A percentile compares a stretch with the other conserved stretches of the same genome.
phyloP scores from a whole-genome alignment of 148 eudicot species.

The Camellia japonica region DNA sequence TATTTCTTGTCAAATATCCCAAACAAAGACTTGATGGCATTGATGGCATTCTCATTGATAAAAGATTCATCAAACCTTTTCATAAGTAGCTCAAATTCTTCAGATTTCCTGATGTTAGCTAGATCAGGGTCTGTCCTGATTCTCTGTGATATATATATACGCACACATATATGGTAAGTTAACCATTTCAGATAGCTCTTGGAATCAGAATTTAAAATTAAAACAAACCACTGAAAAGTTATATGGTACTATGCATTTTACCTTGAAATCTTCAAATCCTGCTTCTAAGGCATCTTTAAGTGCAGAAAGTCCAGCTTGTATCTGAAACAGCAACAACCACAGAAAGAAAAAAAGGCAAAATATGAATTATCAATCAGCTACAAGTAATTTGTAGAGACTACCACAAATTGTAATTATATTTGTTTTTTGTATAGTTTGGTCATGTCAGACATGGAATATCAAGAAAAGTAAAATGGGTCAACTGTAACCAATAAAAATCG shows the following conservation, averaged over 20 bases:
- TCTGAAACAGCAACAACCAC: slow-evolving; percentile 29
- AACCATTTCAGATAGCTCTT: neutral
- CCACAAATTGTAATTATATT: no score
- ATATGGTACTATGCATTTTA: slow-evolving; percentile 7
- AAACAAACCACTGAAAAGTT: neutral
- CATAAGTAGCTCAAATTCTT: slow-evolving; percentile 53
- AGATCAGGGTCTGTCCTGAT: slow-evolving; percentile 88
- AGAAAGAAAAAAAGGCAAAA: neutral
- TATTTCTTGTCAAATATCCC: slow-evolving; percentile 82
- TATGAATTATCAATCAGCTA: neutral
- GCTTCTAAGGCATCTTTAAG: slow-evolving; percentile 84
- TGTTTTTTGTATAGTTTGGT: neutral
- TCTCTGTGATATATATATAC: slow-evolving; percentile 43
- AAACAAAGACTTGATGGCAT: slow-evolving; percentile 87
- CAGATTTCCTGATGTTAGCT: slow-evolving; percentile 61
- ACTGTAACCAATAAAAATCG: neutral
- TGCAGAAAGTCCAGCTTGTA: slow-evolving; percentile 95
- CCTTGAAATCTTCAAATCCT: slow-evolving; percentile 96
- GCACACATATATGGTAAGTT: no score
- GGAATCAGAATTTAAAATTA: slow-evolving; percentile 1
- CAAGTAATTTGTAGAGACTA: neutral
- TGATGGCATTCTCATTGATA: slow-evolving; percentile 74
- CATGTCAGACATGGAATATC: neutral
- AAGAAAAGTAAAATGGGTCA: neutral
- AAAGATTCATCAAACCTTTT: slow-evolving; percentile 72